A percentile compares a stretch with the other conserved stretches of the same genome.
Conservation (phyloP, 306 rosid genomes). For the Trifolium fragiferum region DNA sequence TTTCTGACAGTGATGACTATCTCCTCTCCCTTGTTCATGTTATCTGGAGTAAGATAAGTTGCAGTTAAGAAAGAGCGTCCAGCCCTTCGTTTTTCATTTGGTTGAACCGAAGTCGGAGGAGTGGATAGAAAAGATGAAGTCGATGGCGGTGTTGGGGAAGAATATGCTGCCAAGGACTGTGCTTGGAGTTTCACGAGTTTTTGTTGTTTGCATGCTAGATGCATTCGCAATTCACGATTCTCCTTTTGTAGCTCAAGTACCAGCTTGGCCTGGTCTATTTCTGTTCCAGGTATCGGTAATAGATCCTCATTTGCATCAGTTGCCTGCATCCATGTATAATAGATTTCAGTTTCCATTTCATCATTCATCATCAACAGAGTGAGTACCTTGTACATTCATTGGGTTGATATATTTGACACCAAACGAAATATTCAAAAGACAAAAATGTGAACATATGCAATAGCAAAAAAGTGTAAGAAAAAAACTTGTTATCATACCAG, state of each 20-base stretch:
- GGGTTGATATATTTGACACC: conserved; percentile 1
- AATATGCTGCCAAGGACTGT: conserved; percentile 69
- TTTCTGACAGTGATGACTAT: conserved; percentile 50
- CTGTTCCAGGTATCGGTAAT: conserved; percentile 58
- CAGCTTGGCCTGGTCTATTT: conserved; percentile 75
- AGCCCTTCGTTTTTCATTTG: conserved; percentile 58
- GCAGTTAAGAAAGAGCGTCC: conserved; percentile 59
- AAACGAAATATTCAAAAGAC: neutral
- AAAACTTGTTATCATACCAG: neutral
- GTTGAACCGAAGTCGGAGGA: conserved; percentile 71
- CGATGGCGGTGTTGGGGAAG: conserved; percentile 84
- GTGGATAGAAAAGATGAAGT: conserved; percentile 65
- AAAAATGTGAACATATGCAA: neutral
- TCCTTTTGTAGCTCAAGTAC: conserved; percentile 83
- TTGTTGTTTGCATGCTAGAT: conserved; percentile 74
- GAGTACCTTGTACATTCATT: neutral
- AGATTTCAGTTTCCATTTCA: neutral
- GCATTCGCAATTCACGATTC: conserved; percentile 78
- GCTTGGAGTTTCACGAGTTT: conserved; percentile 66
- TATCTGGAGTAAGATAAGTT: conserved; percentile 73
- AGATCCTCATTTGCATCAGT: conserved; percentile 58
- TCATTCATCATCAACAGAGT: conserved; percentile 1
- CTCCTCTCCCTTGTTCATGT: conserved; percentile 61
- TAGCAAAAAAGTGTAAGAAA: neutral
- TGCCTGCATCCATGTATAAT: conserved; percentile 51